phyloP scores from a whole-genome alignment of 192 early-diverging fungal genomes.

The Radiomyces spectabilis region DNA sequence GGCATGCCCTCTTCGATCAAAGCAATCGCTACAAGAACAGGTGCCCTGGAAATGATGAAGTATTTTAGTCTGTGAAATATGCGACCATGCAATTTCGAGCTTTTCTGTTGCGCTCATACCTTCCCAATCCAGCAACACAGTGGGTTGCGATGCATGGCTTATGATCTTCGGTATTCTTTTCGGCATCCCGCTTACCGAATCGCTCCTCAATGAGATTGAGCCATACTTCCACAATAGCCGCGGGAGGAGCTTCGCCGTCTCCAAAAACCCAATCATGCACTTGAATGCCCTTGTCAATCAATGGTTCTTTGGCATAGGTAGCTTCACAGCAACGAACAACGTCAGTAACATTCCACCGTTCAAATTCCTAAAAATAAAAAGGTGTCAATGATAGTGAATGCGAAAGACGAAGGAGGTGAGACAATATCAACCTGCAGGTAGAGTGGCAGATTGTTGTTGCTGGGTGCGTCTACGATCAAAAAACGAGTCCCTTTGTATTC shows the following conservation, averaged over 20 bases:
- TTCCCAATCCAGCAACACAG: constrained; percentile 74
- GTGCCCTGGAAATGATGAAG: constrained; percentile 29
- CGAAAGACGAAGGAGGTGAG: too few species aligned
- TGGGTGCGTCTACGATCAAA: constrained; percentile 73
- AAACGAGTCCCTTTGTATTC: constrained; percentile 66
- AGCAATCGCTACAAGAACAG: constrained; percentile 69
- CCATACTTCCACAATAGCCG: constrained; percentile 50
- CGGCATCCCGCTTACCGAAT: too few species aligned
- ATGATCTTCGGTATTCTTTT: background rate
- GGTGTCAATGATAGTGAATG: too few species aligned
- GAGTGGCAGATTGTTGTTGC: constrained; percentile 57
- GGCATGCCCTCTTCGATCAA: constrained; percentile 76
- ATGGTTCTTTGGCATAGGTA: constrained; percentile 55
- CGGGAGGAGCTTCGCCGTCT: constrained; percentile 62
- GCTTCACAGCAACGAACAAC: constrained; percentile 84
- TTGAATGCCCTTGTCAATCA: constrained; percentile 51
- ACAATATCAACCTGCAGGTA: constrained; percentile 69
- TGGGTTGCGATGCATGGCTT: constrained; percentile 52
- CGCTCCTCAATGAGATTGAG: constrained; percentile 52
- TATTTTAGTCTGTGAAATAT: background rate
- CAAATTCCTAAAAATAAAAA: constrained; percentile 71
- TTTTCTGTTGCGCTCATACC: background rate
- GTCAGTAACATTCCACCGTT: constrained; percentile 55
- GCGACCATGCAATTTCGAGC: background rate
- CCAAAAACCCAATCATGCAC: constrained; percentile 69